These are phyloP conservation scores for Lepidium africanum DNA, from an alignment of 345 rosid species.

Conservation along the genomic window DNA sequence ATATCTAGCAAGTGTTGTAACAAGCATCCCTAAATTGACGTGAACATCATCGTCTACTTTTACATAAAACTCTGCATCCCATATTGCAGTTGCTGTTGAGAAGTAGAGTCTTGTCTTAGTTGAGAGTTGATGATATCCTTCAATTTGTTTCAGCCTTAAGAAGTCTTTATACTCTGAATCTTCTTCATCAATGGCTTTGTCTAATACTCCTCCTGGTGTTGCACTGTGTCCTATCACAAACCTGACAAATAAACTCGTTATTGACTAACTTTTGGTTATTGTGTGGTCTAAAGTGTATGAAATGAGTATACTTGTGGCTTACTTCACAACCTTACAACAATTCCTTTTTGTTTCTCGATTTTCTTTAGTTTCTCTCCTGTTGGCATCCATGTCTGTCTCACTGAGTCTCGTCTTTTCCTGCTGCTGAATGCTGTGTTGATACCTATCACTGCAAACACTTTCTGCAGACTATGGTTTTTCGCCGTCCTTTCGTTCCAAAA, in stretches of 20 bases:
- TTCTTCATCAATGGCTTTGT: slow-evolving; percentile 65
- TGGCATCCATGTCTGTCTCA: slow-evolving; percentile 85
- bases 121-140: slow-evolving; percentile 80
- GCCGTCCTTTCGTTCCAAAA: slow-evolving; percentile 10
- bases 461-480: slow-evolving; percentile 43
- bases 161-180: slow-evolving; percentile 60
- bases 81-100: slow-evolving; percentile 62
- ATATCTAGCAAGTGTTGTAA: slow-evolving; percentile 43
- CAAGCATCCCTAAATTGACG: slow-evolving; percentile 63
- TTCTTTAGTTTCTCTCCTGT: slow-evolving; percentile 58
- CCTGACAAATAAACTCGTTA: background rate
- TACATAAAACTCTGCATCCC: slow-evolving; percentile 80
- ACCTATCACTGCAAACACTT: slow-evolving; percentile 76
- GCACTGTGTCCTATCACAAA: slow-evolving; percentile 91
- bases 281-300: background rate
- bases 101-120: slow-evolving; percentile 75
- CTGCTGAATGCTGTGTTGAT: slow-evolving; percentile 92
- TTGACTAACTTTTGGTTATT: background rate
- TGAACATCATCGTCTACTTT: slow-evolving; percentile 93
- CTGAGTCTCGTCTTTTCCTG: slow-evolving; percentile 69
- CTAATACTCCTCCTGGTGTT: slow-evolving; percentile 68
- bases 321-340: slow-evolving; percentile 50
- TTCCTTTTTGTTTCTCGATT: slow-evolving; percentile 75
- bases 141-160: slow-evolving; percentile 71
- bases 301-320: slow-evolving; percentile 15